A percentile compares a stretch with the other conserved stretches of the same genome.
Conservation (phyloP, 1,284 basidiomycete genomes). For the Cystobasidium pallidum region DNA sequence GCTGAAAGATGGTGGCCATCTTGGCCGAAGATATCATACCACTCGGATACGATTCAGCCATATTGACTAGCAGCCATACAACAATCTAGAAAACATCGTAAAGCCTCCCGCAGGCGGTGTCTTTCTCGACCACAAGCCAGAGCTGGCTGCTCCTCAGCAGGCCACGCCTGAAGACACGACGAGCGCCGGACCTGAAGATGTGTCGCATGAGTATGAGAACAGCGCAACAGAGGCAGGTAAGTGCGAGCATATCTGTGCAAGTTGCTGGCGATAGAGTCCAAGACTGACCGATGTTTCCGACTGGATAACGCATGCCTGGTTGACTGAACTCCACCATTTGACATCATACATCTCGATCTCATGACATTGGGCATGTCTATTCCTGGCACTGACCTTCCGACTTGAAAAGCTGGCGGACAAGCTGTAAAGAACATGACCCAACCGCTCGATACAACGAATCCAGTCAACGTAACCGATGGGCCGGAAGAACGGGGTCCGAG, state of each 20-base stretch:
- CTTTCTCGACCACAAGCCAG: constrained; percentile 31
- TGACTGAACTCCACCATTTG: neutral
- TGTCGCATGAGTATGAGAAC: constrained; percentile 36
- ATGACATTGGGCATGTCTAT: neutral
- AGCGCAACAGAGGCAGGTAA: constrained; percentile 24
- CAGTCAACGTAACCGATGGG: constrained; percentile 36
- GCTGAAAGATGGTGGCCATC: neutral
- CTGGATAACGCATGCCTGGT: too few relatives aligned
- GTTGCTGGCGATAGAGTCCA: too few relatives aligned
- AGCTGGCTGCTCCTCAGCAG: constrained; percentile 26
- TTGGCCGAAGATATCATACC: neutral
- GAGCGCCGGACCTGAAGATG: constrained; percentile 22
- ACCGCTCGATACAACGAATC: constrained; percentile 34
- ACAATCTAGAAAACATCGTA: constrained; percentile 14
- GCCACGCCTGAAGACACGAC: constrained; percentile 33
- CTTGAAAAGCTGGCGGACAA: constrained; percentile 14
- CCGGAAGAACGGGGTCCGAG: constrained; percentile 35
- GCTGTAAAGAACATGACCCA: constrained; percentile 18
- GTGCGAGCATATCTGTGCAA: neutral
- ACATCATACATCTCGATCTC: constrained; percentile 18
- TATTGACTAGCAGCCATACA: too few relatives aligned
- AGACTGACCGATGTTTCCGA: too few relatives aligned
- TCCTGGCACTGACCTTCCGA: neutral
- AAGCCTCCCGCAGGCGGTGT: constrained; percentile 6
- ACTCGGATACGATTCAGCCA: neutral